These are phyloP conservation scores for Creolimax fragrantissima DNA, from an alignment of 78 protist genomes.

Conservation along the genomic window DNA sequence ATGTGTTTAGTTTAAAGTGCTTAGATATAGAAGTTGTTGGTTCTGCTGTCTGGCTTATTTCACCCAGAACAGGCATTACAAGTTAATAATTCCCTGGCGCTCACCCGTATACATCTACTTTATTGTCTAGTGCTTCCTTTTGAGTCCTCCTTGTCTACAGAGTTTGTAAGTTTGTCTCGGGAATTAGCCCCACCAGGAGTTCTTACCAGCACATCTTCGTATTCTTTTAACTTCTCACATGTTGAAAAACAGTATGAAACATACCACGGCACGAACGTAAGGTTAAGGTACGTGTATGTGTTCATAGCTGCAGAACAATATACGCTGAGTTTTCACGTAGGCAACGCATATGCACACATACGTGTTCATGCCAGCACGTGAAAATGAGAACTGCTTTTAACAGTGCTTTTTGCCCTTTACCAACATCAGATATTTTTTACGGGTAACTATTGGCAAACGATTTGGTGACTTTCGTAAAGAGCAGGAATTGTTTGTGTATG, in stretches of 20 bases:
- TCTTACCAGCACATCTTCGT: constrained; percentile 14
- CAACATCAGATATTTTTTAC: not conserved
- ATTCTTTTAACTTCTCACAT: constrained; percentile 20
- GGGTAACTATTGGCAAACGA: not conserved
- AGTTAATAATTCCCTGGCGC: no score
- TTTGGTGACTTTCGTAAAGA: not conserved
- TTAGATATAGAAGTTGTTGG: no score
- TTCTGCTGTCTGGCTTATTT: no score
- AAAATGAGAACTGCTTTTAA: not conserved
- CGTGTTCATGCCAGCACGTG: not conserved
- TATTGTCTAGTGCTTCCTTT: not conserved
- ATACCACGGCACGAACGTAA: constrained; percentile 89
- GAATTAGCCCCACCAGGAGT: constrained; percentile 70
- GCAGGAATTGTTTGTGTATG: not conserved
- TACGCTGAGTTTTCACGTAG: no score
- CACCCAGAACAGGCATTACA: no score
- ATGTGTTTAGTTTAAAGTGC: no score
- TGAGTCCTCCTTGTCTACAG: not conserved
- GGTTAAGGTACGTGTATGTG: constrained; percentile 46
- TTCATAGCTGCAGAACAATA: no score
- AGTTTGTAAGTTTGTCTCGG: not conserved
- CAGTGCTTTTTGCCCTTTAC: not conserved
- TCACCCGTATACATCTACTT: no score
- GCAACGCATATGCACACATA: not conserved
- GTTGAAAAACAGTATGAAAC: constrained; percentile 76